Evolutionary conservation across 2,329 filamentous ascomycete species (phyloP).

Genomic region (Pseudocercospora fijiensis): DNA sequence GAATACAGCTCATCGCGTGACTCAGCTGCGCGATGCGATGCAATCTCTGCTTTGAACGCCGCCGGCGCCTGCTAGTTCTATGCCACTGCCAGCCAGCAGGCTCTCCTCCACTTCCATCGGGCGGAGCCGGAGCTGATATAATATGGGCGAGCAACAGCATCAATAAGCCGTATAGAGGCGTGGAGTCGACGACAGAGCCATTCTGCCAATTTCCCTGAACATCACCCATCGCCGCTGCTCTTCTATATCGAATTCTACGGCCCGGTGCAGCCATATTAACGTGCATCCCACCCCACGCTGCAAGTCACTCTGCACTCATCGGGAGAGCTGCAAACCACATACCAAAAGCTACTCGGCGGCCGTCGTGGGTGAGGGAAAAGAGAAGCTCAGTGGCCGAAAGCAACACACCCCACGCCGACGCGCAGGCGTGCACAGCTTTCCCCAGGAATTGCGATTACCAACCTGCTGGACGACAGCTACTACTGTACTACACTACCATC

Average conservation of each 20-base stretch:
- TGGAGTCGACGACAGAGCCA: background rate
- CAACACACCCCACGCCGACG: slow-evolving; percentile 25
- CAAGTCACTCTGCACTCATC: slow-evolving; percentile 28
- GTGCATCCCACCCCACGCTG: slow-evolving; percentile 36
- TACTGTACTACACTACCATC: no score
- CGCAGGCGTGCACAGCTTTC: slow-evolving; percentile 14
- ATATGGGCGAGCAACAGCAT: slow-evolving; percentile 5
- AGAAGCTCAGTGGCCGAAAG: slow-evolving; percentile 20
- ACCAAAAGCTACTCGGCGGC: slow-evolving; percentile 4
- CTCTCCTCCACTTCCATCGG: background rate
- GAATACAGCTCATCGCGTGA: background rate
- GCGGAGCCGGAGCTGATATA: slow-evolving; percentile 2
- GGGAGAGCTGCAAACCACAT: slow-evolving; percentile 16
- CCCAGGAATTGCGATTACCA: slow-evolving; percentile 15
- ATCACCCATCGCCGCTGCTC: background rate
- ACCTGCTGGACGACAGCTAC: slow-evolving; percentile 16
- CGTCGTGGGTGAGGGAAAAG: slow-evolving; percentile 18
- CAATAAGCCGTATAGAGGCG: background rate
- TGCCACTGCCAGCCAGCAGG: no score
- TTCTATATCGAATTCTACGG: slow-evolving; percentile 19
- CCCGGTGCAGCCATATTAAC: slow-evolving; percentile 14
- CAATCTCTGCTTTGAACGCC: background rate
- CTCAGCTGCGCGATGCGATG: background rate
- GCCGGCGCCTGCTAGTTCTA: background rate
- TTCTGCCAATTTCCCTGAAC: background rate